Conservation (phyloP, 441 rosid genomes). For the Corymbia citriodora region DNA sequence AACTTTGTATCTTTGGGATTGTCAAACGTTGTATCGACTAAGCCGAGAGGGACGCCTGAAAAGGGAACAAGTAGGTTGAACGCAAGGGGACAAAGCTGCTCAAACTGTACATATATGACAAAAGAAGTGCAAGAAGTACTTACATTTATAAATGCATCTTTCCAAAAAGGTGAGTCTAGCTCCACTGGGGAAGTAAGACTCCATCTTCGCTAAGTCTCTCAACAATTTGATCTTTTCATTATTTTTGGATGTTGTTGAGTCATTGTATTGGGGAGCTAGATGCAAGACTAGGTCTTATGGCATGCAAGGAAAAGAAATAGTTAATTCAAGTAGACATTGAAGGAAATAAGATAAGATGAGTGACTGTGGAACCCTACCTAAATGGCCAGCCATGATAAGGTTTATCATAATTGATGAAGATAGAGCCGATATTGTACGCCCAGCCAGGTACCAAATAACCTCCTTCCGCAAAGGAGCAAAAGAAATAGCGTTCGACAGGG, state of each 20-base stretch:
- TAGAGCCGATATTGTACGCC: accelerated
- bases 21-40: neutral
- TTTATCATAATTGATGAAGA: accelerated
- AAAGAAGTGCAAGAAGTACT: neutral
- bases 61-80: neutral
- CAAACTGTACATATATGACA: neutral
- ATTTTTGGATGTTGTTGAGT: accelerated
- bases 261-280: accelerated
- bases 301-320: neutral
- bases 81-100: neutral
- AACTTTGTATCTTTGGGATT: accelerated
- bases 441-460: neutral
- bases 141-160: neutral
- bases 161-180: neutral
- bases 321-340: neutral
- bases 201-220: neutral
- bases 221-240: no score
- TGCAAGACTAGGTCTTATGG: neutral
- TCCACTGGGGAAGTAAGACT: neutral
- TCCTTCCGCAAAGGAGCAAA: neutral
- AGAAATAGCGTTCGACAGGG: neutral
- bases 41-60: neutral
- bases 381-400: neutral
- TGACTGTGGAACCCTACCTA: neutral
- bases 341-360: neutral